Conservation (phyloP, 1,284 basidiomycete species). For the Tilletia indica region DNA sequence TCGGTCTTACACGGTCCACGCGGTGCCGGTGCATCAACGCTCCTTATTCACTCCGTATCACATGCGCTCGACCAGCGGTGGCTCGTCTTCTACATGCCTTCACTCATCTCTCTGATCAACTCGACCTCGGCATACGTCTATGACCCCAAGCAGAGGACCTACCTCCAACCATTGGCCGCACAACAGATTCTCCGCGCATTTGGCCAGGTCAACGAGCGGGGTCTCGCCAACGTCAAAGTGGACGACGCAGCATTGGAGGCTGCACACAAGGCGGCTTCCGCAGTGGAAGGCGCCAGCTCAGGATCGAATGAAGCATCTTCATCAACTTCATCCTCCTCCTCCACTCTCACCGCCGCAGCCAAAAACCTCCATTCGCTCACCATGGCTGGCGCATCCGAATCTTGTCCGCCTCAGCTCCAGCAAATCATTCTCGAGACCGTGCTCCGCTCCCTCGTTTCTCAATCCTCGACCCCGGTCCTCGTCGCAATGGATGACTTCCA, state of each 20-base stretch:
- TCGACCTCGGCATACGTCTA: conserved; percentile 75
- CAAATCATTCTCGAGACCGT: conserved; percentile 68
- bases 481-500: conserved; percentile 86
- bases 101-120: conserved; percentile 74
- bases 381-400: neutral
- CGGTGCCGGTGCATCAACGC: conserved; percentile 80
- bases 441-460: conserved; percentile 67
- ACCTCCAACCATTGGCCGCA: conserved; percentile 68
- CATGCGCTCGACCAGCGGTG: conserved; percentile 71
- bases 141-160: conserved; percentile 72
- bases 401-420: conserved; percentile 41
- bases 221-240: conserved; percentile 29
- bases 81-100: conserved; percentile 85
- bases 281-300: neutral
- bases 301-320: conserved; percentile 25
- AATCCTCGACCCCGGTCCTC: conserved; percentile 71
- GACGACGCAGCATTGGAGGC: conserved; percentile 23
- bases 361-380: conserved; percentile 6
- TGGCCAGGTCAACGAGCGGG: conserved; percentile 52
- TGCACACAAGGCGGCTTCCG: conserved; percentile 30
- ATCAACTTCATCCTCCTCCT: conserved; percentile 29
- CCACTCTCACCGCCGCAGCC: conserved; percentile 24
- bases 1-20: conserved; percentile 61
- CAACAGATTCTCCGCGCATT: conserved; percentile 54
- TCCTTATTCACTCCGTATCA: conserved; percentile 76